Percentiles rank a stretch among this genome's conserved stretches.
phyloP scores from a whole-genome alignment of 2,329 filamentous ascomycete species.

The Madurella fahalii region DNA sequence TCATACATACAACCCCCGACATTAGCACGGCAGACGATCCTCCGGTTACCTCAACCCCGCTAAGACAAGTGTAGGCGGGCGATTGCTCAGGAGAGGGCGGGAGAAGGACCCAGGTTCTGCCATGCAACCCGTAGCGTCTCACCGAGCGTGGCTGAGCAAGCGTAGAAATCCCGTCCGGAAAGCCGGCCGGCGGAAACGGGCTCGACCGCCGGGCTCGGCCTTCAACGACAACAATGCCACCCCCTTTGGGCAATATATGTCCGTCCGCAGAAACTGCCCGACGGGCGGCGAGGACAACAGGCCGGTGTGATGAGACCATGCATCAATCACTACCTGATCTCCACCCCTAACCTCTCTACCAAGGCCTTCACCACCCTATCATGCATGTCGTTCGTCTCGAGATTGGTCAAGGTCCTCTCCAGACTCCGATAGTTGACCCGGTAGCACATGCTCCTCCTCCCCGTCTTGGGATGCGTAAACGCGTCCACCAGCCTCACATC shows the following conservation, averaged over 20 bases:
- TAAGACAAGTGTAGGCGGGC: background rate
- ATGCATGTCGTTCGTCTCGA: constrained; percentile 75
- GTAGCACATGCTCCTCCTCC: constrained; percentile 82
- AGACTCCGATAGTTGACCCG: constrained; percentile 90
- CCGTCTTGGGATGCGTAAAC: constrained; percentile 83
- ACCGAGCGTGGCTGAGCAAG: constrained; percentile 12
- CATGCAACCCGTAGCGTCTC: constrained; percentile 7
- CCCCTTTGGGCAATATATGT: background rate
- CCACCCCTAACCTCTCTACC: constrained; percentile 69
- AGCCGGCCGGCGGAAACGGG: background rate
- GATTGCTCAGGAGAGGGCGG: background rate
- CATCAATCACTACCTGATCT: constrained; percentile 56
- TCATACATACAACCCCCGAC: constrained; percentile 12
- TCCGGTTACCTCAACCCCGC: constrained; percentile 2
- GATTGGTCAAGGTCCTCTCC: constrained; percentile 82
- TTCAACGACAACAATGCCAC: background rate
- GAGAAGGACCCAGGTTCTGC: background rate
- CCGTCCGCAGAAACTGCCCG: background rate
- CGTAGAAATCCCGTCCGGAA: background rate
- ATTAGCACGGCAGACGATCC: background rate
- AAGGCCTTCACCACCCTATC: constrained; percentile 60
- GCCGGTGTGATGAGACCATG: background rate
- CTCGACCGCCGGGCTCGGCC: background rate
- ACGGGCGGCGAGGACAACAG: background rate
- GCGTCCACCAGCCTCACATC: constrained; percentile 81